Conservation (phyloP, 2,329 filamentous ascomycete species). For the Neurospora sp. region DNA sequence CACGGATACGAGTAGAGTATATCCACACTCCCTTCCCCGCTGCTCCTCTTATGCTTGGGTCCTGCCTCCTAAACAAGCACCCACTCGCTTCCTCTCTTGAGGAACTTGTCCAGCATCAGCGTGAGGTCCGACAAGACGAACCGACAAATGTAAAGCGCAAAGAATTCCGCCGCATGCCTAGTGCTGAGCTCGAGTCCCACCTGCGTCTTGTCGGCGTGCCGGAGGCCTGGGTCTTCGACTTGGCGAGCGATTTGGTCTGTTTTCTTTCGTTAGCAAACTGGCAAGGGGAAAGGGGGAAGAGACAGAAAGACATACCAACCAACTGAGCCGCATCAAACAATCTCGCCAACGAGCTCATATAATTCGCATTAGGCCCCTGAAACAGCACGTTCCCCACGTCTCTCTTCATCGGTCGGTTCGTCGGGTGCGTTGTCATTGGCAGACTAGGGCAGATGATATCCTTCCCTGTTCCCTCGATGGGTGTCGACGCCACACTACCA, state of each 20-base stretch:
- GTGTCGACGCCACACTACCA: constrained; percentile 17
- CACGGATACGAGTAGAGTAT: neutral
- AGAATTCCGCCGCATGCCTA: constrained; percentile 91
- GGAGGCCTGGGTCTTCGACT: constrained; percentile 87
- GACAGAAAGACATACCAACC: constrained; percentile 56
- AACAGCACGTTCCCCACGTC: constrained; percentile 62
- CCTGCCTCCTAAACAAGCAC: constrained; percentile 38
- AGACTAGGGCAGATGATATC: constrained; percentile 61
- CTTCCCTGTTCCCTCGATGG: constrained; percentile 36
- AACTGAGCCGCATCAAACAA: constrained; percentile 90
- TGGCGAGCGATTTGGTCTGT: constrained; percentile 90
- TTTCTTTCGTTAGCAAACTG: constrained; percentile 16
- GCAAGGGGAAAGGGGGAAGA: neutral
- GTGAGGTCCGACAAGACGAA: constrained; percentile 84
- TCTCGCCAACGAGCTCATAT: constrained; percentile 83
- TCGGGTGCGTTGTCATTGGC: constrained; percentile 62
- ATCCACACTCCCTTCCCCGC: neutral
- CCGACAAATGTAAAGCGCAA: constrained; percentile 90
- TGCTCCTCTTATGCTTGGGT: neutral
- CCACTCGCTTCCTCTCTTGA: constrained; percentile 96
- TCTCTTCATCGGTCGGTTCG: constrained; percentile 59
- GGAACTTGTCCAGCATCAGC: constrained; percentile 85
- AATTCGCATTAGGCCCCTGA: constrained; percentile 74
- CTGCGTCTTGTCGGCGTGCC: constrained; percentile 85
- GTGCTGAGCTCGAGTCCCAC: constrained; percentile 91